Evolutionary conservation across 768 basidiomycete species (phyloP).

Genomic region (Filobasidium floriforme): DNA sequence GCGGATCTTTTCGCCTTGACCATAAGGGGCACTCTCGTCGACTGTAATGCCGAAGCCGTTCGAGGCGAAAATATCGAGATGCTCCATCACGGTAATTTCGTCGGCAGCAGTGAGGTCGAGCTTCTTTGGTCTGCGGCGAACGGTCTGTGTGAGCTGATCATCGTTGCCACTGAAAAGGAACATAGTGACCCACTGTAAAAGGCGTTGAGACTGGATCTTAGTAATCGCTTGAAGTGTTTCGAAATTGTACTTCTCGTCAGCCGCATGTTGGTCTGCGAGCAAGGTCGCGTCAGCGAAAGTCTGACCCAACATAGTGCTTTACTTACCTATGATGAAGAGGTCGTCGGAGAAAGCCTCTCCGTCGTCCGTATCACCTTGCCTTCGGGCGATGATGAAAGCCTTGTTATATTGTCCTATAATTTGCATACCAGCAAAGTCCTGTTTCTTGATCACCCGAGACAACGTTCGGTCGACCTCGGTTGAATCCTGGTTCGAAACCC

Average conservation of each 20-base stretch:
- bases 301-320: background rate
- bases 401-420: conserved; percentile 90
- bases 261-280: conserved; percentile 74
- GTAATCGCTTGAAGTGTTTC: conserved; percentile 89
- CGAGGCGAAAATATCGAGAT: conserved; percentile 66
- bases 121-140: conserved; percentile 56
- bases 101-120: conserved; percentile 83
- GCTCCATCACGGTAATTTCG: conserved; percentile 78
- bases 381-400: conserved; percentile 82
- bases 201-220: conserved; percentile 71
- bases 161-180: background rate
- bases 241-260: conserved; percentile 98
- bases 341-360: conserved; percentile 57
- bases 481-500: conserved; percentile 47
- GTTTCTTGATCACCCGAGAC: conserved; percentile 74
- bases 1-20: conserved; percentile 50
- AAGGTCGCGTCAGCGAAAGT: background rate
- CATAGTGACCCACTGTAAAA: conserved; percentile 60
- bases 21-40: conserved; percentile 50
- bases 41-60: conserved; percentile 84
- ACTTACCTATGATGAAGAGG: conserved; percentile 66
- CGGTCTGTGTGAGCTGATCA: background rate
- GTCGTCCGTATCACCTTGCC: conserved; percentile 45
- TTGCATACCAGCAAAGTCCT: conserved; percentile 75
- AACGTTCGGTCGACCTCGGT: conserved; percentile 59